Percentiles rank a stretch among this genome's conserved stretches.
Conservation (phyloP, 495 filamentous ascomycete genomes). For the Neurospora sublineolata region DNA sequence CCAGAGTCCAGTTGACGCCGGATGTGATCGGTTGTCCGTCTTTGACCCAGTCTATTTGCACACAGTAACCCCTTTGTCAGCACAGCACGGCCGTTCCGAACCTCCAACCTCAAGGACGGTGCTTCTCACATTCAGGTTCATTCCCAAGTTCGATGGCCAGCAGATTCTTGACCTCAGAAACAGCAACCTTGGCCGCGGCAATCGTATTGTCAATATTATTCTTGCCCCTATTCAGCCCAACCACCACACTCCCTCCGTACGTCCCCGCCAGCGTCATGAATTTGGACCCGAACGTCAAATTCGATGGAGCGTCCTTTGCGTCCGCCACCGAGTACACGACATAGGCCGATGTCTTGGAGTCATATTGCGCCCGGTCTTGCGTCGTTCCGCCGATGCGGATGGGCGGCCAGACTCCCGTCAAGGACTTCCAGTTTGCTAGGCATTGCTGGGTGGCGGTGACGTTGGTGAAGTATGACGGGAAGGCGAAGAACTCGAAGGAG, state of each 20-base stretch:
- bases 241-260: conserved; percentile 42
- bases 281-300: conserved; percentile 46
- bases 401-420: conserved; percentile 45
- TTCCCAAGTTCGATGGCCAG: conserved; percentile 51
- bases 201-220: conserved; percentile 46
- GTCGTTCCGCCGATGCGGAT: conserved; percentile 51
- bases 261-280: conserved; percentile 42
- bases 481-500: conserved; percentile 52
- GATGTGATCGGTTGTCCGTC: conserved; percentile 42
- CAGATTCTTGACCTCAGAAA: conserved; percentile 36
- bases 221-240: conserved; percentile 47
- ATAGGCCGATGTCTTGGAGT: conserved; percentile 36
- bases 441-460: conserved; percentile 44
- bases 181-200: conserved; percentile 38
- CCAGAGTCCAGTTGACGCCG: conserved; percentile 39
- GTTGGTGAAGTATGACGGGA: conserved; percentile 46
- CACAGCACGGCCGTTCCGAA: conserved; percentile 1
- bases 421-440: conserved; percentile 40
- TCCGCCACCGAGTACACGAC: conserved; percentile 46
- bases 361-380: conserved; percentile 45
- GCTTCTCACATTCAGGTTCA: conserved; percentile 45
- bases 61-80: not conserved
- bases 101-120: conserved; percentile 1
- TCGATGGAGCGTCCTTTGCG: conserved; percentile 41
- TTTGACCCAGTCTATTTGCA: conserved; percentile 25